phyloP scores from a whole-genome alignment of 2,329 filamentous ascomycete species.

The Diaporthe ilicicola region DNA sequence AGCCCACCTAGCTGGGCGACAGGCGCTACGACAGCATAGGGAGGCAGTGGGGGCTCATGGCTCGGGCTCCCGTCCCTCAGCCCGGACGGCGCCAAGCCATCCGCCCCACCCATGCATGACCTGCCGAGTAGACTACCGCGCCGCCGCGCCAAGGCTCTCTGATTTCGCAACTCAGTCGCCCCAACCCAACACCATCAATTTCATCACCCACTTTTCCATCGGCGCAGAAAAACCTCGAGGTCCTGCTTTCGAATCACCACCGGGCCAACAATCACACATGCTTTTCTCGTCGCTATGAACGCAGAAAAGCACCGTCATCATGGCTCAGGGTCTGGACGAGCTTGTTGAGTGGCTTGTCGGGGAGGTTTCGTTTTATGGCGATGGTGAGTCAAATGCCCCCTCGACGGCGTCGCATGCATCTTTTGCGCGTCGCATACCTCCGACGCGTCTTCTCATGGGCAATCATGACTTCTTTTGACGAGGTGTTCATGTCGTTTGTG shows the following conservation, averaged over 20 bases:
- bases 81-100: neutral
- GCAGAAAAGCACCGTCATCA: constrained; percentile 37
- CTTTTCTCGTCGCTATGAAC: constrained; percentile 37
- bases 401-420: neutral
- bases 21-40: neutral
- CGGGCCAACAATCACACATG: constrained; percentile 34
- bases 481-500: neutral
- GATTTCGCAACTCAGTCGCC: constrained; percentile 4
- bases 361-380: constrained; percentile 54
- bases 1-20: neutral
- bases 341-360: constrained; percentile 54
- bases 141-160: neutral
- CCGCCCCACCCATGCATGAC: neutral
- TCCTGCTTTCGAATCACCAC: constrained; percentile 33
- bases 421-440: neutral
- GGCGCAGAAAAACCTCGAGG: constrained; percentile 30
- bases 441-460: neutral
- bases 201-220: constrained; percentile 19
- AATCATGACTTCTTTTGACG: neutral
- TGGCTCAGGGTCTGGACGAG: constrained; percentile 53
- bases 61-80: constrained; percentile 4
- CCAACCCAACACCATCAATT: constrained; percentile 16
- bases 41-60: neutral
- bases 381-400: constrained; percentile 45
- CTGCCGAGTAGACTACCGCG: neutral